phyloP scores from a whole-genome alignment of 148 eudicot genomes.

The Limonium bicolor region DNA sequence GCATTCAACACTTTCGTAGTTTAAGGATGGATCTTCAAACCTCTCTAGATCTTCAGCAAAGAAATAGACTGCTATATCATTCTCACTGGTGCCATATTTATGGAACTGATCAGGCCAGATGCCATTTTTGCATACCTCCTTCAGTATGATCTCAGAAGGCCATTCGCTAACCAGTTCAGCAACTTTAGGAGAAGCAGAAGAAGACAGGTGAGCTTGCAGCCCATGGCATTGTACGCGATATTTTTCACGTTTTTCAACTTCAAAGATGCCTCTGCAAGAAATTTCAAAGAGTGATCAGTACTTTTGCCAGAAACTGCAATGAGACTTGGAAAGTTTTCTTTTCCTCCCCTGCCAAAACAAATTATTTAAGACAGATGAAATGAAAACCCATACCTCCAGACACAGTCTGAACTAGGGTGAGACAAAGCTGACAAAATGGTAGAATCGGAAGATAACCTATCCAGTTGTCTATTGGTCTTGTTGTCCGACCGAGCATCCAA shows the following conservation, averaged over 20 bases:
- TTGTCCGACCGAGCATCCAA: not conserved
- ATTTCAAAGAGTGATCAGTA: not conserved
- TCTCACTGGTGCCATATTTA: constrained; percentile 44
- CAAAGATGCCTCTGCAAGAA: constrained; percentile 23
- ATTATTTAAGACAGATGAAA: not conserved
- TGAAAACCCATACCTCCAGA: constrained; percentile 33
- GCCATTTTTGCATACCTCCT: constrained; percentile 48
- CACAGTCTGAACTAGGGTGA: constrained; percentile 19
- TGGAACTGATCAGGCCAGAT: constrained; percentile 66
- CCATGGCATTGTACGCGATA: constrained; percentile 17
- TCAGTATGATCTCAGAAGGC: constrained; percentile 26
- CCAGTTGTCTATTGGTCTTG: not conserved
- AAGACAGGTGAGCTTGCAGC: constrained; percentile 35
- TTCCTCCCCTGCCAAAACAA: too few relatives aligned
- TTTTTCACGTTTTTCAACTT: constrained; percentile 16
- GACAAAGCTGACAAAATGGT: constrained; percentile 3
- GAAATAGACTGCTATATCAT: constrained; percentile 35
- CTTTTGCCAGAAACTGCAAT: too few relatives aligned
- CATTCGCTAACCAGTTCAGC: constrained; percentile 38
- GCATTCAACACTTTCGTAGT: too few relatives aligned
- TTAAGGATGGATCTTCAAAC: constrained; percentile 5
- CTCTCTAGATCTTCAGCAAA: constrained; percentile 38
- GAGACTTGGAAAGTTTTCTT: too few relatives aligned
- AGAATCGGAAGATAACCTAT: constrained; percentile 1
- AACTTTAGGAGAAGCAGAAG: constrained; percentile 21